Evolutionary conservation across 179 eudicot species (phyloP), one percentile per base, ranked within the genome.

Genomic region (Gypsophila paniculata): DNA sequence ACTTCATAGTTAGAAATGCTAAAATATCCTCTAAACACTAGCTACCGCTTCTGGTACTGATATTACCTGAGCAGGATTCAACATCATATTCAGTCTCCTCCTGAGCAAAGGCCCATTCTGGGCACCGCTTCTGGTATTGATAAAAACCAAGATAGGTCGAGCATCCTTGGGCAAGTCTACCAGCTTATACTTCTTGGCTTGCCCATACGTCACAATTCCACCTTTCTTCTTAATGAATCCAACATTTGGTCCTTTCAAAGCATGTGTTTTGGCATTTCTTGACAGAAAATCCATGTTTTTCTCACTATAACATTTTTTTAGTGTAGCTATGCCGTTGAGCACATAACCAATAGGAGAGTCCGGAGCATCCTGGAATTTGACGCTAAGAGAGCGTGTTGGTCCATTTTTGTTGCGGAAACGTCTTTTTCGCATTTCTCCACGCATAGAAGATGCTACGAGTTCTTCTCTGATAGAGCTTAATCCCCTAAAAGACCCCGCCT

Each of bases 1-100:
- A 58, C 5, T 58, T 58, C 34, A 12, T 22, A 58, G 62, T 58
- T 58, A 4, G 34, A n/a, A 15, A 51, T 15, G 15, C 18, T 6
- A 5, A 11, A 23, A 58, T 23, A 7, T 58, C 9, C 65, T 58
- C 65, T 58, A 53, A 57, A 2, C 14, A 55, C 26, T 0, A 29
- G 39, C 9, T 13, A 29, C 34, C 34, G 34, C 34, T 29, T 29
- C 34, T 29, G 34, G 4, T 29, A 61, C 34, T 29, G 34, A 29
- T 29, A 61, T 71, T 76, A 87, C 97, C 95, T 89, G 97, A 44
- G 83, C 86, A 79, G 97, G 95, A 87, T 91, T 91, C 73, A 91
- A 65, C 67, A 89, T 79, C 90, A 86, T 86, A 85, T 89, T 91
- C 75, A 91, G 77, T 74, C 88, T 89, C 81, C 95, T 89, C 74